These are phyloP conservation scores for Wickerhamiella lipophila DNA, from an alignment of 805 yeast genomes.

Conservation along the genomic window DNA sequence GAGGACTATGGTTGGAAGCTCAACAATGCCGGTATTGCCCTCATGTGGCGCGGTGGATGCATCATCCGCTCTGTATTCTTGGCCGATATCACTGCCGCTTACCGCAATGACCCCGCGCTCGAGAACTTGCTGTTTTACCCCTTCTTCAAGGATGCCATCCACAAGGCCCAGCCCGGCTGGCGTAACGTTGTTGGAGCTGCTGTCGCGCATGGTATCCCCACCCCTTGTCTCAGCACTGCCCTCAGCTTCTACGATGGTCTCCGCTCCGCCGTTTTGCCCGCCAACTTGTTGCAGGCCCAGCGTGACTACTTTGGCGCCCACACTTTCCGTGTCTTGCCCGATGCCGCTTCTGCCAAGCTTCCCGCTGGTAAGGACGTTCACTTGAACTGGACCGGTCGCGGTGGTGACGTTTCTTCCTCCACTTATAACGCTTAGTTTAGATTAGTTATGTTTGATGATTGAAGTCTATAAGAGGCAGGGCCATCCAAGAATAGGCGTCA, in stretches of 20 bases:
- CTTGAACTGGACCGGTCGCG: conserved; percentile 98
- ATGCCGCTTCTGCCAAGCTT: conserved; percentile 59
- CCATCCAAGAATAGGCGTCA: too few relatives aligned
- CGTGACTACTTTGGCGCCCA: conserved; percentile 99
- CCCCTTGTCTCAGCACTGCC: conserved; percentile 96
- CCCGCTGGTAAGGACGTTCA: conserved; percentile 78
- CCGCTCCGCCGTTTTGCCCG: conserved; percentile 92
- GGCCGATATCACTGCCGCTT: conserved; percentile 93
- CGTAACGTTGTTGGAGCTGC: conserved; percentile 74
- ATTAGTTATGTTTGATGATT: conserved; percentile 1
- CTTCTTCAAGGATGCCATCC: conserved; percentile 83
- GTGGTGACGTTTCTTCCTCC: conserved; percentile 94
- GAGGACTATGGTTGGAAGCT: conserved; percentile 92
- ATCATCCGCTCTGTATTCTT: conserved; percentile 97
- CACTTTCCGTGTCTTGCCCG: conserved; percentile 92
- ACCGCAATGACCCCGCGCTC: conserved; percentile 81
- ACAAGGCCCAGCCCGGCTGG: conserved; percentile 93
- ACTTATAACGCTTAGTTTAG: conserved; percentile 71
- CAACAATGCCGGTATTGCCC: conserved; percentile 95
- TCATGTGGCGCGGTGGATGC: conserved; percentile 99
- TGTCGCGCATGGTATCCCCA: conserved; percentile 79
- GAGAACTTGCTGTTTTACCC: conserved; percentile 93
- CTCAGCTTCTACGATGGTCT: conserved; percentile 96
- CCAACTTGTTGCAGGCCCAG: conserved; percentile 97
- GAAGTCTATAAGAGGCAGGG: too few relatives aligned